Base-by-base conservation (phyloP, 768 basidiomycete species). In the Lactifluus volemus region DNA sequence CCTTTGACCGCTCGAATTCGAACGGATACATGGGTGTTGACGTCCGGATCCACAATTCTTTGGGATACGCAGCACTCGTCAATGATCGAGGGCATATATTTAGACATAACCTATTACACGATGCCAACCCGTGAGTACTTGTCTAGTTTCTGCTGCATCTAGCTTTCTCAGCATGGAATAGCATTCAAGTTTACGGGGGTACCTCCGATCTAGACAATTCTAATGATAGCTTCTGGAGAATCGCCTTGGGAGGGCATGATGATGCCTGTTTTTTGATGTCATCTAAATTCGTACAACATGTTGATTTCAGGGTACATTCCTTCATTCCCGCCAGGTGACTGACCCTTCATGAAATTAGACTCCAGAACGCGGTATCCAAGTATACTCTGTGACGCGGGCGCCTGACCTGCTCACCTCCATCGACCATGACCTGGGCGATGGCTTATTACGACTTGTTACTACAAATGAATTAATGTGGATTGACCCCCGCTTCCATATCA, bases 391-490 rank as follows among this genome's bases (percentile, higher is more conserved):
- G 34, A 55, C 69, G 10, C 69, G 63, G 36, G 63, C 71, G 3
- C 69, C 70, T 30, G 75, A 80, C 52, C 55, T 78, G 1, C 69
- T 89, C 17, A 86, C 86, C 0, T 82, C 78, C 29, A 72, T 85
- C 39, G 83, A 84, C 63, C 71, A 76, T 60, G 68, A 73, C 17
- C 64, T 64, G 6, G 67, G 71, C 5, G 77, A 81, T 60, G 68
- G 79, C 49, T 70, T 84, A 42, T 67, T 84, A 34, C 78, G 80
- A 3, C 64, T 88, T 3, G 79, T 77, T 34, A 82, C 88, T 1
- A 91, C 87, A 1, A 75, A 73, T 1, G 77, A 85, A 49, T 66
- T 91, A 15, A 64, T 85, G 14, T 92, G 89, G 89, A 69, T 91
- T 32, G 89, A 92, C 67, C 73, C 76, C 32, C 80, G 89, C 36